phyloP scores from a whole-genome alignment of 2,329 filamentous ascomycete species.

The Fusarium siculi region DNA sequence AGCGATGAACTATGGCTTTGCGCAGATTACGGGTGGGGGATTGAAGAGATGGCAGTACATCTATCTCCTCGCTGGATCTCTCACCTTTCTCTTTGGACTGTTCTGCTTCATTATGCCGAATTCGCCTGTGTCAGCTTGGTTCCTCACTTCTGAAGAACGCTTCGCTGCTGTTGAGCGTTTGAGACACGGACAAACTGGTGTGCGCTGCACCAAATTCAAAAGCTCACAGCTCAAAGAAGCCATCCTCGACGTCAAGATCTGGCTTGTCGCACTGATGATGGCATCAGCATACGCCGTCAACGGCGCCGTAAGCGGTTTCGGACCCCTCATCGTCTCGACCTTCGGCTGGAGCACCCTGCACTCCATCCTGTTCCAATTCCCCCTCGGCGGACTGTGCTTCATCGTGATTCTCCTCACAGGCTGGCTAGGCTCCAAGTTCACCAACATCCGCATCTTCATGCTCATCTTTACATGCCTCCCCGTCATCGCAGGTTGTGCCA shows the following conservation, averaged over 20 bases:
- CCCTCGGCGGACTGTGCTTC: constrained; percentile 75
- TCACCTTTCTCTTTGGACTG: constrained; percentile 73
- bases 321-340: constrained; percentile 76
- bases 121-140: constrained; percentile 75
- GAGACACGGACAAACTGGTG: constrained; percentile 70
- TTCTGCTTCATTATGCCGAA: constrained; percentile 74
- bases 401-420: constrained; percentile 74
- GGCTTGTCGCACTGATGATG: constrained; percentile 75
- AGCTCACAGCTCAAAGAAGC: constrained; percentile 67
- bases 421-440: constrained; percentile 68
- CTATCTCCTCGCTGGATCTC: constrained; percentile 70
- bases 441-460: constrained; percentile 72
- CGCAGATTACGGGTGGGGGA: constrained; percentile 65
- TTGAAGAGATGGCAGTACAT: constrained; percentile 76
- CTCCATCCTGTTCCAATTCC: constrained; percentile 79
- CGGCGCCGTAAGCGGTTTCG: constrained; percentile 76
- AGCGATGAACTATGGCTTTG: constrained; percentile 74
- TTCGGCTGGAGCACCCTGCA: constrained; percentile 73
- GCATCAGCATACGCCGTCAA: constrained; percentile 77
- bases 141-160: constrained; percentile 70
- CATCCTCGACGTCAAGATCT: constrained; percentile 69
- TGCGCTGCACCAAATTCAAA: constrained; percentile 71
- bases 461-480: constrained; percentile 75
- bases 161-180: constrained; percentile 73
- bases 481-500: constrained; percentile 77